Conservation (phyloP, 495 filamentous ascomycete species). For the Penicillium daleae region DNA sequence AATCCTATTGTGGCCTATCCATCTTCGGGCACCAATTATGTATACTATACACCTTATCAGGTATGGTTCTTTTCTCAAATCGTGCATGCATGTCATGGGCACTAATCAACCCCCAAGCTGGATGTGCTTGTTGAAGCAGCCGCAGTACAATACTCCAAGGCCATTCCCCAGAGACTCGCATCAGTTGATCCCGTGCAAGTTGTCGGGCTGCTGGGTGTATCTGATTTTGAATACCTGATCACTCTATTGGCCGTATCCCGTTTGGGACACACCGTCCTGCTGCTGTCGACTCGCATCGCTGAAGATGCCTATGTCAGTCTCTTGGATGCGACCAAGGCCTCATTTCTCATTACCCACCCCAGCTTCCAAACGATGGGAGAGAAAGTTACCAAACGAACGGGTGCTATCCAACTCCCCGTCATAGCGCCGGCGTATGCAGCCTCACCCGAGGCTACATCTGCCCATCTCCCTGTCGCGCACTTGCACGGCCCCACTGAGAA, state of each 20-base stretch:
- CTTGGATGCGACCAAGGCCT: neutral
- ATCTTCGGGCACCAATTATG: neutral
- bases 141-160: neutral
- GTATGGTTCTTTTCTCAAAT: neutral
- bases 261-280: neutral
- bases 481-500: neutral
- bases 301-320: neutral
- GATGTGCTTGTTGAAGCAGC: neutral
- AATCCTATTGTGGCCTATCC: neutral
- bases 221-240: neutral
- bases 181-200: neutral
- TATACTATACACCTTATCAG: neutral
- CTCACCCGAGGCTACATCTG: neutral
- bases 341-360: neutral
- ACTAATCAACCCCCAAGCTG: neutral
- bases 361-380: neutral
- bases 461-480: neutral
- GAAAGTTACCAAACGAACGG: neutral
- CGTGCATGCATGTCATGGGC: neutral
- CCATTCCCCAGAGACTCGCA: neutral
- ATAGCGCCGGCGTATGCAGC: neutral
- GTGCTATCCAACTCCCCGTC: neutral
- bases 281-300: neutral
- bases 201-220: neutral
- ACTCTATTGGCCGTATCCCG: neutral